Conservation (phyloP, 202 grass and related monocot species). For the Alloteropsis angusta region DNA sequence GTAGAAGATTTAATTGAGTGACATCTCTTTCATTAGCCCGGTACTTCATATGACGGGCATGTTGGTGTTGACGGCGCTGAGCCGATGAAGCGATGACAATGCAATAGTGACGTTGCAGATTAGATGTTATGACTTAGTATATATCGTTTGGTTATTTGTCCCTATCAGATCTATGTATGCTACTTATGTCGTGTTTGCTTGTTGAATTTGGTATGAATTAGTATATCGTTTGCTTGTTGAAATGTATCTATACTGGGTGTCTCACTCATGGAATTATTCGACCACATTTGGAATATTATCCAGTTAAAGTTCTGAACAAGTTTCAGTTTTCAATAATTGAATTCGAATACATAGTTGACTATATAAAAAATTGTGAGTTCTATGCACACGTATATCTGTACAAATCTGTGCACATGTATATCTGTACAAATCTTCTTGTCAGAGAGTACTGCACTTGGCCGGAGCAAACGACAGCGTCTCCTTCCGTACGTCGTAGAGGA, state of each 20-base stretch:
- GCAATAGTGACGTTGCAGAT: neutral
- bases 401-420: neutral
- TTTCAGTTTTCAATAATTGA: neutral
- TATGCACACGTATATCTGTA: neutral
- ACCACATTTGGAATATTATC: neutral
- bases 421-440: slow-evolving; percentile 1
- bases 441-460: slow-evolving; percentile 30
- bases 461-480: slow-evolving; percentile 49
- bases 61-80: neutral
- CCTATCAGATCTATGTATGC: neutral
- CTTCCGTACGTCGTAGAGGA: slow-evolving; percentile 57
- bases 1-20: neutral
- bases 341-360: neutral
- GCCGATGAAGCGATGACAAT: neutral
- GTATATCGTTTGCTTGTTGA: no score
- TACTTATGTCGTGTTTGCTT: neutral
- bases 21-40: neutral
- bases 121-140: neutral
- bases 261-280: neutral
- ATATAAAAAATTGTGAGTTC: neutral
- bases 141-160: neutral
- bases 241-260: neutral
- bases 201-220: neutral
- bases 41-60: neutral
- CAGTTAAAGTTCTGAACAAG: neutral